Evolutionary conservation across 2,329 filamentous ascomycete species (phyloP), one percentile per base, ranked within the genome.

Genomic region (Colletotrichum euphorbiae): DNA sequence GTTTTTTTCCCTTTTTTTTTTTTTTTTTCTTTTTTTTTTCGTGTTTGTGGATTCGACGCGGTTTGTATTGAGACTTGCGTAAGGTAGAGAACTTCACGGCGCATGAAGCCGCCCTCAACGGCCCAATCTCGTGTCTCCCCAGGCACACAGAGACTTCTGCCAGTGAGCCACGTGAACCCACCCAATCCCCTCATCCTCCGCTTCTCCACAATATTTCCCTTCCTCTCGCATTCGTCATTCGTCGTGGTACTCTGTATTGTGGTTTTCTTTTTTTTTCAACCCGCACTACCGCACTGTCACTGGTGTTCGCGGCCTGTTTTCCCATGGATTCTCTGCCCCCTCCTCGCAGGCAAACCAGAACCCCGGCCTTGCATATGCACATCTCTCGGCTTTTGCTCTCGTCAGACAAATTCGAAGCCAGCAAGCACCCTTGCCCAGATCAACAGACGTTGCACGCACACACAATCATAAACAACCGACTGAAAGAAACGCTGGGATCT

Each of bases 151-250:
- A 19, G 19, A 24, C 36, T 17, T 11, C 17, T 57, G 12, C 36
- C 21, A 21, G 21, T 24, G 24, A 24, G 52, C 33, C 60, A 24
- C n/a, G n/a, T n/a, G n/a, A n/a, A n/a, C n/a, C n/a, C n/a, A 28
- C 60, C 48, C 24, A 57, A 57, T 31, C 19, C 40, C 21, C 21
- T 51, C 24, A 51, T 33, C 42, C 60, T 55, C 46, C 33, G 46
- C 21, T 59, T 55, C 65, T n/a, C 65, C 60, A 68, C 46, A 59
- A 54, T 51, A 59, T 28, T n/a, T 24, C 38, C 45, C 46, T 40
- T 63, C 31, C 21, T 52, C 46, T 48, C 15, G 12, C 38, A 52
- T 2, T 2, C n/a, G n/a, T n/a, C n/a, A n/a, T n/a, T n/a, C n/a
- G n/a, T n/a, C n/a, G 21, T 24, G 21, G 3, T 24, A 24, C 21